These are phyloP conservation scores for Malbranchea cinnamomea DNA, from an alignment of 2,329 filamentous ascomycete species.

Conservation along the genomic window DNA sequence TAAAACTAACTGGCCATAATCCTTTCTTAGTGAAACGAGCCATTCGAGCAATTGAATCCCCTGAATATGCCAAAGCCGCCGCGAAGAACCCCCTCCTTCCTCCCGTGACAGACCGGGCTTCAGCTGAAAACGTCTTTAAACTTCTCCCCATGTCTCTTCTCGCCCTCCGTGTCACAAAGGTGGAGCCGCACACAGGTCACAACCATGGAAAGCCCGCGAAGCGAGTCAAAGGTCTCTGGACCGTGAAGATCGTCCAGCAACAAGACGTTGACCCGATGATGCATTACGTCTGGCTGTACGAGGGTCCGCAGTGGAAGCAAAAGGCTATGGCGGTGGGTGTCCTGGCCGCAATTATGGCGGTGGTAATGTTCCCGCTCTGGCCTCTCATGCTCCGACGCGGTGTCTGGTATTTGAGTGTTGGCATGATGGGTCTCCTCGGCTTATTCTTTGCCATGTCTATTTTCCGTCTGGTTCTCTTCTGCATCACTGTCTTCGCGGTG, in stretches of 20 bases:
- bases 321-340: conserved; percentile 81
- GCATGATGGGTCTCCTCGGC: conserved; percentile 73
- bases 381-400: conserved; percentile 78
- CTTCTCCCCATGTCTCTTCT: conserved; percentile 87
- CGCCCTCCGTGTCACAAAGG: conserved; percentile 74
- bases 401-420: conserved; percentile 96
- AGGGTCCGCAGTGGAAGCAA: conserved; percentile 84
- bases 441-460: conserved; percentile 97
- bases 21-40: conserved; percentile 69
- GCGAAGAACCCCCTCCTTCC: conserved; percentile 74
- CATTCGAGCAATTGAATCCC: conserved; percentile 74
- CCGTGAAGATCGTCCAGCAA: conserved; percentile 86
- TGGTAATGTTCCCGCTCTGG: conserved; percentile 95
- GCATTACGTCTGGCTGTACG: conserved; percentile 95
- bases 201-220: conserved; percentile 51
- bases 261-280: conserved; percentile 55
- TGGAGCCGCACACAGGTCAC: conserved; percentile 63
- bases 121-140: conserved; percentile 89
- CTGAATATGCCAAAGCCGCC: conserved; percentile 71
- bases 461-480: conserved; percentile 87
- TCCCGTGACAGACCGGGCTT: conserved; percentile 70
- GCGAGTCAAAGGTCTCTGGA: conserved; percentile 91
- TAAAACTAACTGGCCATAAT: conserved; percentile 3
- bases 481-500: conserved; percentile 70
- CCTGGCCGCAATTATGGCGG: conserved; percentile 65